These are phyloP conservation scores for Globisporangium ultimum DNA, from an alignment of 352 stramenopile species.

Conservation along the genomic window DNA sequence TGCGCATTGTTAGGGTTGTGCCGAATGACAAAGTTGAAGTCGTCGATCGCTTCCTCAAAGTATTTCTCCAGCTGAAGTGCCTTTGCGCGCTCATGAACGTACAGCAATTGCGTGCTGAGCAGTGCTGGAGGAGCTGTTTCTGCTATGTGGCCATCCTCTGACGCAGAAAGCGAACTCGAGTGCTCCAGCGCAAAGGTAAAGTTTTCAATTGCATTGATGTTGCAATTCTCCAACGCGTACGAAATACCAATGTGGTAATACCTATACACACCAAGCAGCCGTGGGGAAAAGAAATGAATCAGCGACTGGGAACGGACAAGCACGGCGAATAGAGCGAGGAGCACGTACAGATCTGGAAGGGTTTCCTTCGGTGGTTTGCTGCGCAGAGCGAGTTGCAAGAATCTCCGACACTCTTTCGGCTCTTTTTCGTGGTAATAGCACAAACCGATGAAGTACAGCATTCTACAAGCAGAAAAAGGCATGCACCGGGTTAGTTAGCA, in stretches of 20 bases:
- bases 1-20: constrained; percentile 80
- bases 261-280: constrained; percentile 15
- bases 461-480: constrained; percentile 13
- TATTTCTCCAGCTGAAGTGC: constrained; percentile 70
- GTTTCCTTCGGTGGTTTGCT: constrained; percentile 23
- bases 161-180: constrained; percentile 11
- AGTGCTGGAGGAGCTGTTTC: constrained; percentile 3
- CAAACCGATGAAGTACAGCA: constrained; percentile 64
- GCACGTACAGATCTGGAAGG: constrained; percentile 59
- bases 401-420: constrained; percentile 39
- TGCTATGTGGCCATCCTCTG: neutral
- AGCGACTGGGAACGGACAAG: neutral
- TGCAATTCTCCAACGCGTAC: constrained; percentile 36
- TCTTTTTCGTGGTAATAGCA: constrained; percentile 59
- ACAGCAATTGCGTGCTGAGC: constrained; percentile 27
- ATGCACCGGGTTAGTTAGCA: neutral
- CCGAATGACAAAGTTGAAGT: constrained; percentile 69
- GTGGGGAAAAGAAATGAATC: neutral
- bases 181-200: constrained; percentile 48
- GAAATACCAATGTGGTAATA: constrained; percentile 73
- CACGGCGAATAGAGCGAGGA: neutral
- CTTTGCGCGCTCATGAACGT: constrained; percentile 78
- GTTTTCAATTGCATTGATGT: constrained; percentile 65
- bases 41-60: constrained; percentile 61
- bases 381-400: constrained; percentile 38